Conservation (phyloP, 371 early-diverging fungal genomes). For the Actinomortierella ambigua region DNA sequence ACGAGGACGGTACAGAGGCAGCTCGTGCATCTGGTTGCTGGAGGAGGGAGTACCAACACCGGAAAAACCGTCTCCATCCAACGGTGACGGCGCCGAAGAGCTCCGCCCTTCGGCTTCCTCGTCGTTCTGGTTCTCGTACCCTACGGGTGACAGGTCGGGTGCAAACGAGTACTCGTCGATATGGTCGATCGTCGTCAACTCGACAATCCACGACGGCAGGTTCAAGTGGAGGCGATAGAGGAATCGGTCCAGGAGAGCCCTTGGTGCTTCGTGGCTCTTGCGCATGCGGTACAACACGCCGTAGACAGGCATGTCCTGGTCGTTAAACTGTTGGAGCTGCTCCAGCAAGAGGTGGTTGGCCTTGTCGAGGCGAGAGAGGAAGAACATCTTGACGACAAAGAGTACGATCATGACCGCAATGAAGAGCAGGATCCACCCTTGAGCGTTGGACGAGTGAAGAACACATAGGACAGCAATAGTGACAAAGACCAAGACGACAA, state of each 20-base stretch:
- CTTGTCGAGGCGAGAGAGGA: conserved; percentile 39
- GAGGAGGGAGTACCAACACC: too few species aligned
- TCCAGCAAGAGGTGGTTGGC: conserved; percentile 19
- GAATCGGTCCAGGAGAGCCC: conserved; percentile 6
- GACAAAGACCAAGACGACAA: conserved; percentile 15
- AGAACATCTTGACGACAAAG: conserved; percentile 40
- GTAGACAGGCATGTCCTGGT: conserved; percentile 36
- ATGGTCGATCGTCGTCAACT: conserved; percentile 35
- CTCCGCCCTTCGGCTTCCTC: too few species aligned
- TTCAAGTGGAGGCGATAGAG: conserved; percentile 25
- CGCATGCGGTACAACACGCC: conserved; percentile 32
- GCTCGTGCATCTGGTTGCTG: too few species aligned
- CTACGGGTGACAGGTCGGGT: too few species aligned
- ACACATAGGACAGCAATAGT: conserved; percentile 12
- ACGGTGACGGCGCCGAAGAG: too few species aligned
- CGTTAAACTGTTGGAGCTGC: conserved; percentile 19
- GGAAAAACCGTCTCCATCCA: too few species aligned
- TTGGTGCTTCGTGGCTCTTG: not conserved
- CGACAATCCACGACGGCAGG: conserved; percentile 19
- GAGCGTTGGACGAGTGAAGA: conserved; percentile 25
- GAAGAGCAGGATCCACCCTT: conserved; percentile 32
- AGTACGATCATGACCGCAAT: conserved; percentile 21
- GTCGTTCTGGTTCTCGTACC: too few species aligned
- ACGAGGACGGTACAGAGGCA: too few species aligned
- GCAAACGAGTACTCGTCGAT: conserved; percentile 33